Conservation (phyloP, 1,284 basidiomycete genomes). For the Pterulicium gracile region DNA sequence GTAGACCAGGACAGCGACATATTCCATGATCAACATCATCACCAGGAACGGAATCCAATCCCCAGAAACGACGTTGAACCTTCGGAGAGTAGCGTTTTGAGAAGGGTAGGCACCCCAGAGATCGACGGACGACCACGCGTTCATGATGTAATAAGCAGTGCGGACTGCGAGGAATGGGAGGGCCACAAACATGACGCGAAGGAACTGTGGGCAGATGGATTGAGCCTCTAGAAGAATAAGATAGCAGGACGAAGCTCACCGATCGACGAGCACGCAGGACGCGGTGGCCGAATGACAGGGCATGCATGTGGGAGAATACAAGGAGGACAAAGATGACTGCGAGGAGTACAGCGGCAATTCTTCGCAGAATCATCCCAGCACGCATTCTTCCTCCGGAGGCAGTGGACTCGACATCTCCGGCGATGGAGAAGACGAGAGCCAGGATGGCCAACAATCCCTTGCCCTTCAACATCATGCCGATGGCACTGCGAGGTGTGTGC, state of each 20-base stretch:
- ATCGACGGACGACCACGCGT: constrained; percentile 41
- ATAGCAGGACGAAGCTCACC: constrained; percentile 16
- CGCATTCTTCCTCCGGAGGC: constrained; percentile 12
- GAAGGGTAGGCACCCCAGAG: constrained; percentile 26
- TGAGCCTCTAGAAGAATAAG: constrained; percentile 7
- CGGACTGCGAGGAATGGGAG: constrained; percentile 51
- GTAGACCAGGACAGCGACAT: constrained; percentile 36
- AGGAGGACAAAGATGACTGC: constrained; percentile 33
- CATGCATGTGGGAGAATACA: constrained; percentile 28
- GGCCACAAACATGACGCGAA: constrained; percentile 38
- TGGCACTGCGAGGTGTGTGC: constrained; percentile 23
- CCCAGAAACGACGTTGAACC: constrained; percentile 42
- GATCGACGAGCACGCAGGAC: constrained; percentile 41
- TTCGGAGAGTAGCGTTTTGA: constrained; percentile 29
- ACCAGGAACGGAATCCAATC: constrained; percentile 43
- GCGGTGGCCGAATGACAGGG: constrained; percentile 35
- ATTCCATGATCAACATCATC: constrained; percentile 50
- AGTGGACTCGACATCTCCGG: constrained; percentile 26
- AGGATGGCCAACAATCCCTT: constrained; percentile 30
- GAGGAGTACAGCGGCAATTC: constrained; percentile 39
- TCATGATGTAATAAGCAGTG: constrained; percentile 40
- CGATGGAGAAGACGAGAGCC: constrained; percentile 38
- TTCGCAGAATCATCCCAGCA: constrained; percentile 31
- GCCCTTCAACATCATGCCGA: constrained; percentile 23
- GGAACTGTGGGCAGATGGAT: constrained; percentile 26